Evolutionary conservation across 208 protist species (phyloP).

Genomic region (Leishmania tropica): DNA sequence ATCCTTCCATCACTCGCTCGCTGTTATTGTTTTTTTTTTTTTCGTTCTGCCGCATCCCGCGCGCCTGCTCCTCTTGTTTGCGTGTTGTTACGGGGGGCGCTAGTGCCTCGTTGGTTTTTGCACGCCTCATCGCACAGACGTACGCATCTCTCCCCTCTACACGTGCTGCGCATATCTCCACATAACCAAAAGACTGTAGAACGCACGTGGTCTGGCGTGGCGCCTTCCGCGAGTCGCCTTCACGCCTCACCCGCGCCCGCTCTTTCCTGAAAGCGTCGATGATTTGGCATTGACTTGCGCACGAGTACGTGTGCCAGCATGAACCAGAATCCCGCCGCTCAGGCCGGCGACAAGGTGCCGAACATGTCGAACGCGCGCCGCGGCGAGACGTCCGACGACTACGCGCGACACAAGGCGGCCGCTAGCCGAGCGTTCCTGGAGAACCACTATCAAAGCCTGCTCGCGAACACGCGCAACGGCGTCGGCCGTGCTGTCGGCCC

Average conservation of each 20-base stretch:
- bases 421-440: slow-evolving; percentile 88
- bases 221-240: neutral
- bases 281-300: neutral
- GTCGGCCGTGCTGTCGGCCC: slow-evolving; percentile 63
- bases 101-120: neutral
- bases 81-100: neutral
- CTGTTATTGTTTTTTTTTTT: neutral
- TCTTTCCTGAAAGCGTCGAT: neutral
- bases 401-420: slow-evolving; percentile 80
- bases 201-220: neutral
- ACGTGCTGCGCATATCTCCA: neutral
- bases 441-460: slow-evolving; percentile 80
- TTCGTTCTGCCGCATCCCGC: neutral
- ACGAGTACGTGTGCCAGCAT: slow-evolving; percentile 2
- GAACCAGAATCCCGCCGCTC: neutral
- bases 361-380: slow-evolving; percentile 46
- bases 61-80: neutral
- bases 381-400: slow-evolving; percentile 70
- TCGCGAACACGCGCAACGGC: slow-evolving; percentile 60
- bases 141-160: neutral
- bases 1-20: neutral
- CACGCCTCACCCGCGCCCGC: too few relatives aligned
- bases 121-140: neutral
- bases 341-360: slow-evolving; percentile 16
- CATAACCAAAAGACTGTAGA: neutral